These are phyloP conservation scores for Penicillium cosmopolitanum DNA, from an alignment of 495 filamentous ascomycete species.

Conservation along the genomic window DNA sequence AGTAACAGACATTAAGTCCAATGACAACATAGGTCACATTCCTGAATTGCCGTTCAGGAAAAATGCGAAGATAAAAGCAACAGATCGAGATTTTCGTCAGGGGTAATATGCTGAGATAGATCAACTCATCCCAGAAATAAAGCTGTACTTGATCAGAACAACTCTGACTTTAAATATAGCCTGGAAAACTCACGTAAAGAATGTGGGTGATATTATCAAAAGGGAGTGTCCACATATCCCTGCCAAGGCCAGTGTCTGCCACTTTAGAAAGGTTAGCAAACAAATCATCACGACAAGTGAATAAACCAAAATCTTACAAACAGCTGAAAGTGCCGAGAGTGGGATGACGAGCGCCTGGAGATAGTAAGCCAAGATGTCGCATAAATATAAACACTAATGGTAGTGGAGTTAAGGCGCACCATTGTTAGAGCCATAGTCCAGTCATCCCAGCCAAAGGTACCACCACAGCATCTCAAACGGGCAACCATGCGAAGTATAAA, in stretches of 20 bases:
- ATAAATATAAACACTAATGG: not conserved
- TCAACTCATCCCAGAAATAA: conserved; percentile 36
- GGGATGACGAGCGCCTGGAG: conserved; percentile 25
- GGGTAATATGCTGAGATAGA: conserved; percentile 40
- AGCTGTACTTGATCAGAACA: conserved; percentile 18
- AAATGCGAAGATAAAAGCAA: conserved; percentile 47
- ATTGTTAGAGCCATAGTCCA: conserved; percentile 34
- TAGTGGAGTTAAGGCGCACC: conserved; percentile 15
- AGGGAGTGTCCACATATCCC: conserved; percentile 51
- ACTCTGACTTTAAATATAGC: not conserved
- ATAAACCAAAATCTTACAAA: conserved; percentile 24
- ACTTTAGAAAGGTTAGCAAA: conserved; percentile 21
- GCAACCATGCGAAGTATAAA: conserved; percentile 35
- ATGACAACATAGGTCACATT: conserved; percentile 36
- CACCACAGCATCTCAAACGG: conserved; percentile 29
- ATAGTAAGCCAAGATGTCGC: not conserved
- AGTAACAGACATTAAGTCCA: conserved; percentile 40
- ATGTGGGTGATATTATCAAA: conserved; percentile 47
- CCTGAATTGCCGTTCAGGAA: conserved; percentile 39
- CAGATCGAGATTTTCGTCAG: conserved; percentile 45
- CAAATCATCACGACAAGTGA: not conserved
- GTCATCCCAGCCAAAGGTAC: conserved; percentile 36
- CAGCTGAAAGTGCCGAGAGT: conserved; percentile 29
- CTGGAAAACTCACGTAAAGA: conserved; percentile 32
- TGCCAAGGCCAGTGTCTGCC: conserved; percentile 45